Evolutionary conservation across 2,329 filamentous ascomycete species (phyloP).

Genomic region (Endothia cerciana): DNA sequence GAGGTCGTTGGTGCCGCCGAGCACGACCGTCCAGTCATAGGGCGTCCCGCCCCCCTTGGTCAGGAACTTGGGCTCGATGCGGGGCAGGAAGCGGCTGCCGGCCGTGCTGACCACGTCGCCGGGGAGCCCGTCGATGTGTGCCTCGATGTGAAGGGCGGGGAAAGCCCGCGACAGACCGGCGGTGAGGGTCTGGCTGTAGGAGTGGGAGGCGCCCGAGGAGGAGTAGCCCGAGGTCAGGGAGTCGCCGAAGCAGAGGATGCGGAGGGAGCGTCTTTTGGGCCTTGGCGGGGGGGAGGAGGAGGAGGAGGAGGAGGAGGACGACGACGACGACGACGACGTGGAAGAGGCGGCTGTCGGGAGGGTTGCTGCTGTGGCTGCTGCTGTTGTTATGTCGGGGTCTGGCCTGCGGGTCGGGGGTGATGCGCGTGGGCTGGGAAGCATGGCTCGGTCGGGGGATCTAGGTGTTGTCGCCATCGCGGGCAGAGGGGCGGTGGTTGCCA

Average conservation of each 20-base stretch:
- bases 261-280: conserved; percentile 39
- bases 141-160: conserved; percentile 36
- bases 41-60: conserved; percentile 28
- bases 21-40: conserved; percentile 61
- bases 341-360: conserved; percentile 18
- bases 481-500: neutral
- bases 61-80: conserved; percentile 37
- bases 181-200: conserved; percentile 57
- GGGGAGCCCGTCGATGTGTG: conserved; percentile 50
- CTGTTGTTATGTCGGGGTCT: neutral
- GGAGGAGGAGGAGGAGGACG: conserved; percentile 36
- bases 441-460: conserved; percentile 11
- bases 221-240: conserved; percentile 64
- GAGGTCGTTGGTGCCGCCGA: conserved; percentile 67
- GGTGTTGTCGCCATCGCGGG: conserved; percentile 18
- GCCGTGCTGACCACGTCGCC: conserved; percentile 54
- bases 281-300: neutral
- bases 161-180: conserved; percentile 52
- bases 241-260: conserved; percentile 68
- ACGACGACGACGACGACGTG: too few species aligned
- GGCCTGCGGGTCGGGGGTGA: neutral
- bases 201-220: conserved; percentile 42
- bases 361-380: neutral
- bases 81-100: conserved; percentile 29
- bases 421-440: conserved; percentile 15